Evolutionary conservation across 176 grass and related monocot genomes (phyloP).

Genomic region (Oryza longistaminata): DNA sequence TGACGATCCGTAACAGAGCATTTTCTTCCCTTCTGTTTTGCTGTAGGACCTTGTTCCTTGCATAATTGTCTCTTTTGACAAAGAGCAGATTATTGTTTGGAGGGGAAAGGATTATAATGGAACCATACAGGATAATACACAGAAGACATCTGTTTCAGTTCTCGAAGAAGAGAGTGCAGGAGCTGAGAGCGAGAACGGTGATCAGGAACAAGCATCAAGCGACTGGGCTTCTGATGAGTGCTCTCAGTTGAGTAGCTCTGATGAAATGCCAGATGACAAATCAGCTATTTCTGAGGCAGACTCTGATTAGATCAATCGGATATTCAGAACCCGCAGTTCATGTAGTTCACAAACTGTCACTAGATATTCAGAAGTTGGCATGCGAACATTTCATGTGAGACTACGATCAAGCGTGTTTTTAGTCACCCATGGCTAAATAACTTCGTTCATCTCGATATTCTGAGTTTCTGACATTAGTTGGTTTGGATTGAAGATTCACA

Average conservation of each 20-base stretch:
- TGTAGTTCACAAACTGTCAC: neutral
- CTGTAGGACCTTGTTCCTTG: constrained; percentile 84
- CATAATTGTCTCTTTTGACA: constrained; percentile 72
- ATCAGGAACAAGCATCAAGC: constrained; percentile 27
- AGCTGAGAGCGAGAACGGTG: constrained; percentile 31
- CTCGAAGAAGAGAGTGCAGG: constrained; percentile 32
- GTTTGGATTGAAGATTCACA: neutral
- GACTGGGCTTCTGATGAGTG: constrained; percentile 32
- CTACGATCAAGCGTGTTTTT: neutral
- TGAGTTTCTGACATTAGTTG: neutral
- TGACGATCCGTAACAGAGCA: no score
- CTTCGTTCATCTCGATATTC: neutral
- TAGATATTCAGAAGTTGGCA: neutral
- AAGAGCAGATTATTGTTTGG: constrained; percentile 89
- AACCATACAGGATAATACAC: constrained; percentile 29
- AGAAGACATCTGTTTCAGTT: constrained; percentile 25
- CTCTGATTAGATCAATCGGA: constrained; percentile 12
- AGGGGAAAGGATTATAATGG: constrained; percentile 62
- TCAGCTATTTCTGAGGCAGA: constrained; percentile 22
- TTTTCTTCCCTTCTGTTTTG: constrained; percentile 1
- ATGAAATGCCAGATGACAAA: constrained; percentile 41
- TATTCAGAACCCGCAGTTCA: neutral
- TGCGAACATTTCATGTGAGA: neutral
- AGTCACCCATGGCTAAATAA: neutral
- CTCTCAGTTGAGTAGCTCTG: constrained; percentile 25